Base-by-base conservation (phyloP, 371 early-diverging fungal genomes). In the Globomyces sp. region DNA sequence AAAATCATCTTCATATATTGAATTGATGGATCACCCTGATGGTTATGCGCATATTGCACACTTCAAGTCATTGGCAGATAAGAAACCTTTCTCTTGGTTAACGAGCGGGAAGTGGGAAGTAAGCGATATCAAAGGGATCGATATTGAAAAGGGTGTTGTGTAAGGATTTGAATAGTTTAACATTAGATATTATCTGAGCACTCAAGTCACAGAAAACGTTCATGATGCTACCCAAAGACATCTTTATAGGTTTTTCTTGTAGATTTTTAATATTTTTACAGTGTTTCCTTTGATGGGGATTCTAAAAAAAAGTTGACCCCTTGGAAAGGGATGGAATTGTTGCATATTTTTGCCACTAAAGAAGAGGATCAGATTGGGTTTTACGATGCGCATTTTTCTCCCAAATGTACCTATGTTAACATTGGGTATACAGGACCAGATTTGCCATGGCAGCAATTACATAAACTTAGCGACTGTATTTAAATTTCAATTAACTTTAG, bases 31-130 rank as follows among this genome's bases (percentile, higher is more conserved):
- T 63, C 79, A 88, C 59, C 80, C 71, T 5, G 75, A 87, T 36
- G 95, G 92, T 0, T 92, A 82, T 74, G 77, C 84, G 63, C 98
- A 97, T 71, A 64, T 97, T 52, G 96, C 92, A 1, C 80, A 91
- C 44, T 91, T 90, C 59, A 70, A 77, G 6, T 76, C 85, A 8
- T 59, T 81, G 0, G 70, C 72, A 24, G 75, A 74, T 3, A 58
- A 67, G 3, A 71, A 74, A 24, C 89, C 91, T 0, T 71, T 79
- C 10, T 45, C 53, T 24, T 92, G 90, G 89, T 71, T 98, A 45
- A 96, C 98, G 0, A 72, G 74, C 4, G 97, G 96, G 3, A 75
- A 84, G 63, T 95, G 87, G 85, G 96, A 97, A 68, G 92, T 98
- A 9, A 77, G 87, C 9, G 57, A 81, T 34, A 83, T 84, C 1